These are phyloP conservation scores for Botryotinia convoluta DNA, from an alignment of 2,329 filamentous ascomycete genomes.

Conservation along the genomic window DNA sequence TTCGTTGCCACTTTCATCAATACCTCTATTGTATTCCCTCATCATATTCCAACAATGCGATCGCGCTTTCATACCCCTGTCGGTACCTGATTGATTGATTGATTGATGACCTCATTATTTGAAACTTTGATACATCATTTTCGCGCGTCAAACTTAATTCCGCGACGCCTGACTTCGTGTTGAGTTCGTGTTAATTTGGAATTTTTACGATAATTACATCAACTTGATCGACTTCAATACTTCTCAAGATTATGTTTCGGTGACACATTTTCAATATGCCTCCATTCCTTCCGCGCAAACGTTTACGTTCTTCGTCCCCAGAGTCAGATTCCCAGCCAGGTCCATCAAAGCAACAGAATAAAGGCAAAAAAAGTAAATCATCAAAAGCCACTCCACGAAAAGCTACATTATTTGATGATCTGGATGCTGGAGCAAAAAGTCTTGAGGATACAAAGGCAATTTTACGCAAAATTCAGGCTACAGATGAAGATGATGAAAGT, in stretches of 20 bases:
- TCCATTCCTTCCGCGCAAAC: constrained; percentile 65
- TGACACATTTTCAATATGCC: constrained; percentile 52
- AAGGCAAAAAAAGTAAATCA: constrained; percentile 27
- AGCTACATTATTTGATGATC: constrained; percentile 58
- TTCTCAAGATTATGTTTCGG: background rate
- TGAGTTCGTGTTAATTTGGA: background rate
- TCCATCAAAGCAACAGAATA: constrained; percentile 6
- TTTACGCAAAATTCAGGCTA: constrained; percentile 46
- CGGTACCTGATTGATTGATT: background rate
- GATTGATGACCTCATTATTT: constrained; percentile 10
- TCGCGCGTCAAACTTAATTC: background rate
- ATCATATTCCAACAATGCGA: background rate
- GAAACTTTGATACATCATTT: background rate
- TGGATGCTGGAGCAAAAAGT: constrained; percentile 49
- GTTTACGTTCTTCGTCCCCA: constrained; percentile 51
- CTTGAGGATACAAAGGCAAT: constrained; percentile 45
- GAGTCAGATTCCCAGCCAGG: constrained; percentile 34
- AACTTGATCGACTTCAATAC: background rate
- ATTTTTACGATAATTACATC: background rate
- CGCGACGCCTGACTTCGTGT: constrained; percentile 10
- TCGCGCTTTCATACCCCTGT: background rate
- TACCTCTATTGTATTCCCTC: background rate
- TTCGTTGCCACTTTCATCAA: background rate
- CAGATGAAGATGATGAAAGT: constrained; percentile 43
- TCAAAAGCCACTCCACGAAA: constrained; percentile 45